A percentile compares a stretch with the other conserved stretches of the same genome.
These are phyloP conservation scores for Sphaerostilbella broomeana DNA, from an alignment of 2,329 filamentous ascomycete species.

Conservation along the genomic window DNA sequence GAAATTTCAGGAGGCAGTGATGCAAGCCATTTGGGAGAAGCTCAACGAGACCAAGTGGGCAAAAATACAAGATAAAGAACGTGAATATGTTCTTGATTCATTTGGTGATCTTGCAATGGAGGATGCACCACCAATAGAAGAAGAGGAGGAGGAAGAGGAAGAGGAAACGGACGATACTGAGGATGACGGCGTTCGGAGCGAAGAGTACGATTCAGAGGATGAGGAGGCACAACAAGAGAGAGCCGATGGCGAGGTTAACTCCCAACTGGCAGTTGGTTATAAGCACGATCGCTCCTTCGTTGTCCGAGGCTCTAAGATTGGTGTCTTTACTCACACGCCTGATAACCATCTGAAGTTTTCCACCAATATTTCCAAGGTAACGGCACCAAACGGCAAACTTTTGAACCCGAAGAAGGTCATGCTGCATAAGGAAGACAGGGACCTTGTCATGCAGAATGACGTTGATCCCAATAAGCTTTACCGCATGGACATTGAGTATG, in stretches of 20 bases:
- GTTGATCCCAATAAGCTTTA: slow-evolving; percentile 85
- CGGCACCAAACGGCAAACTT: slow-evolving; percentile 76
- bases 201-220: slow-evolving; percentile 67
- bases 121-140: slow-evolving; percentile 49
- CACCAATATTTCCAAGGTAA: slow-evolving; percentile 93
- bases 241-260: slow-evolving; percentile 77
- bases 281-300: slow-evolving; percentile 97
- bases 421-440: slow-evolving; percentile 83
- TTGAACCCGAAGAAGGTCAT: slow-evolving; percentile 97
- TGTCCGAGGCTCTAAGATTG: slow-evolving; percentile 94
- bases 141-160: slow-evolving; percentile 44
- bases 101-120: slow-evolving; percentile 95
- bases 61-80: slow-evolving; percentile 86
- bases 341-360: slow-evolving; percentile 93
- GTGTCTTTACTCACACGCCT: slow-evolving; percentile 92
- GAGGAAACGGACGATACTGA: slow-evolving; percentile 52
- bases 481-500: slow-evolving; percentile 95
- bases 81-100: slow-evolving; percentile 89
- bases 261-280: slow-evolving; percentile 89
- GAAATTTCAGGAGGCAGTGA: slow-evolving; percentile 84
- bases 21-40: slow-evolving; percentile 96
- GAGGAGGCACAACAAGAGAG: slow-evolving; percentile 64
- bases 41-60: slow-evolving; percentile 90
- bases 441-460: slow-evolving; percentile 81
- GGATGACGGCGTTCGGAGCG: slow-evolving; percentile 62